A percentile compares a stretch with the other conserved stretches of the same genome.
These are phyloP conservation scores for Antitrichia curtipendula DNA, from an alignment of 225 moss, liverwort and hornwort genomes.

Conservation along the genomic window DNA sequence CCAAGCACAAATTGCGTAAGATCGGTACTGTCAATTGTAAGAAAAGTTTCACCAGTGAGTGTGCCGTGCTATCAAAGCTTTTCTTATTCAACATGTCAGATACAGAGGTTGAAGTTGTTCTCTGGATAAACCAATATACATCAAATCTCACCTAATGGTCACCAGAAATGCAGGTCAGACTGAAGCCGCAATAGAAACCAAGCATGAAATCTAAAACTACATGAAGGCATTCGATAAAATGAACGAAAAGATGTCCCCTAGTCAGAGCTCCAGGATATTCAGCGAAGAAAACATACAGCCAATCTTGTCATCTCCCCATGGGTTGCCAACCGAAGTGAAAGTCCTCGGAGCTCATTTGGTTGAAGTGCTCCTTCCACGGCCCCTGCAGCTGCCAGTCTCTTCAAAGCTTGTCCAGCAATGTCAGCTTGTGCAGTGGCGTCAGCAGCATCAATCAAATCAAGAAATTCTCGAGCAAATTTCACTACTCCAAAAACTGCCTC, in stretches of 20 bases:
- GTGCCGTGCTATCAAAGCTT: neutral
- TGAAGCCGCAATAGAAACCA: neutral
- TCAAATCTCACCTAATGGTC: neutral
- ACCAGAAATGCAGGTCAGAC: neutral
- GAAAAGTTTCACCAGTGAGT: neutral
- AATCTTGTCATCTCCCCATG: constrained; percentile 96
- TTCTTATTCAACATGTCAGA: neutral
- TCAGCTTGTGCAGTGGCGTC: constrained; percentile 88
- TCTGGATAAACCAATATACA: neutral
- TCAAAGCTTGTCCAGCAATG: constrained; percentile 77
- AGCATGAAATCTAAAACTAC: neutral
- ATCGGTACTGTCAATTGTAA: neutral
- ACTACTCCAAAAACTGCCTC: constrained; percentile 90
- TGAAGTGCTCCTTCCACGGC: constrained; percentile 80
- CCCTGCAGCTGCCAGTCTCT: constrained; percentile 87
- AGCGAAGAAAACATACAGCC: constrained; percentile 37
- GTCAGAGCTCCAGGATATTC: neutral
- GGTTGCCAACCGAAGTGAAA: constrained; percentile 76
- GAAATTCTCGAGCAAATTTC: constrained; percentile 87
- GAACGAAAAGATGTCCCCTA: neutral
- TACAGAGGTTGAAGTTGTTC: neutral
- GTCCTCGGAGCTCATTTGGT: constrained; percentile 72
- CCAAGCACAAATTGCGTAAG: neutral
- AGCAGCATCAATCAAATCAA: constrained; percentile 91
- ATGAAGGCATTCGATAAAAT: neutral